Evolutionary conservation across 148 eudicot species (phyloP).

Genomic region (Rhododendron griersonianum): DNA sequence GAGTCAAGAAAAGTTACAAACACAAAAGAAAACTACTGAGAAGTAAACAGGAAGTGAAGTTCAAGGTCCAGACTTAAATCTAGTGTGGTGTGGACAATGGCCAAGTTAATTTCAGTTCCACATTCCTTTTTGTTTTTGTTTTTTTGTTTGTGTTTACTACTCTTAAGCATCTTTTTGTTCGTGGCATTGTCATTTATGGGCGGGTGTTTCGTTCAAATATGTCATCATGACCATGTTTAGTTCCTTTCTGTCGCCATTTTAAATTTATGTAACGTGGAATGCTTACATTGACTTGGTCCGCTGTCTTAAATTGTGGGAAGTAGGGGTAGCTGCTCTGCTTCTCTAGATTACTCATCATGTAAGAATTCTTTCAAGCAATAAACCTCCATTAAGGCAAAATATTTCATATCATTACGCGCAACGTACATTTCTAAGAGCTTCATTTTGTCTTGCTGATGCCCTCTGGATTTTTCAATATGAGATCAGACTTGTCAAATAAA

Average conservation of each 20-base stretch:
- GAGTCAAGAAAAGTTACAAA: neutral
- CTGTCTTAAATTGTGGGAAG: neutral
- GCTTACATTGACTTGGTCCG: neutral
- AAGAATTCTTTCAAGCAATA: neutral
- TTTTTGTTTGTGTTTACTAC: no score
- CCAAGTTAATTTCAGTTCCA: neutral
- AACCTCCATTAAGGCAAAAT: neutral
- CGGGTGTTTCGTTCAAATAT: neutral
- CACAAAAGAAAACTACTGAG: neutral
- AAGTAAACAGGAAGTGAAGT: neutral
- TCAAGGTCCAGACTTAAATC: neutral
- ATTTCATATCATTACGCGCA: neutral
- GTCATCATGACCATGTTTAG: neutral
- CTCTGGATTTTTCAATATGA: neutral
- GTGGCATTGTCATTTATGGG: neutral
- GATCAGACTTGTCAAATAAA: neutral
- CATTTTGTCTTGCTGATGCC: neutral
- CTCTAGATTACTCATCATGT: neutral
- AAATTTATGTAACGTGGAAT: neutral
- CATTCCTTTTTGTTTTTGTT: neutral
- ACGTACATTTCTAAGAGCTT: neutral
- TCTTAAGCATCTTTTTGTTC: neutral
- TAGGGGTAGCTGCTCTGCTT: neutral
- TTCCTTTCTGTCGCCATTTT: neutral
- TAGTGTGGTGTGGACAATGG: neutral